Conservation (phyloP, 192 early-diverging fungal genomes). For the Radiomyces spectabilis region DNA sequence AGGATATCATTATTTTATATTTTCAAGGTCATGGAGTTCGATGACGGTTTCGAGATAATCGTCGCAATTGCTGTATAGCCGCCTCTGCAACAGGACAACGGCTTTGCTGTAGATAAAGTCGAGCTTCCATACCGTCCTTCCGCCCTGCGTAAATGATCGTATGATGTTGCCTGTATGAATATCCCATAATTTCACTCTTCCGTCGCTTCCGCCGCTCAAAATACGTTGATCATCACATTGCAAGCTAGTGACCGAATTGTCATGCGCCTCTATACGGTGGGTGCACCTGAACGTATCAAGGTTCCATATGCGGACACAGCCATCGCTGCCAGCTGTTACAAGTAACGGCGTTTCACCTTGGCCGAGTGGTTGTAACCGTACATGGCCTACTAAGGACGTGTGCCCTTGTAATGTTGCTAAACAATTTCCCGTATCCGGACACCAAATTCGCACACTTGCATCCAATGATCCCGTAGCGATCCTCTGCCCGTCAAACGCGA, state of each 20-base stretch:
- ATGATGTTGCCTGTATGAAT: slow-evolving; percentile 80
- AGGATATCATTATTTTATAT: no score
- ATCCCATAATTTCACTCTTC: slow-evolving; percentile 95
- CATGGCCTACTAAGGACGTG: slow-evolving; percentile 84
- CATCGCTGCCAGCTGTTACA: slow-evolving; percentile 91
- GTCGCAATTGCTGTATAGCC: no score
- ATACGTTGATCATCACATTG: slow-evolving; percentile 89
- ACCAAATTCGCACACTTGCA: slow-evolving; percentile 89
- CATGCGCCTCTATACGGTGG: slow-evolving; percentile 59
- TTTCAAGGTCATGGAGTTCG: slow-evolving; percentile 36
- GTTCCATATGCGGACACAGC: slow-evolving; percentile 89
- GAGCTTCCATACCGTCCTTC: slow-evolving; percentile 81
- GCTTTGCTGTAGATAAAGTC: slow-evolving; percentile 44
- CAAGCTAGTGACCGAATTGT: slow-evolving; percentile 93
- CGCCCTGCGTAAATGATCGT: slow-evolving; percentile 68
- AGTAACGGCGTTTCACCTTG: slow-evolving; percentile 43
- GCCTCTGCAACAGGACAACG: slow-evolving; percentile 44
- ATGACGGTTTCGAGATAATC: slow-evolving; percentile 29
- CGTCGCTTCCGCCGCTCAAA: slow-evolving; percentile 85
- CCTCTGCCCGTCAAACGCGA: slow-evolving; percentile 77
- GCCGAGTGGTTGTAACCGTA: slow-evolving; percentile 60
- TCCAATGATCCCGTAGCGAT: slow-evolving; percentile 91
- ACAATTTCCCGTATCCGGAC: slow-evolving; percentile 64
- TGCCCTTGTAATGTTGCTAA: slow-evolving; percentile 85
- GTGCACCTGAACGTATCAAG: slow-evolving; percentile 45